Base-by-base conservation (phyloP, 2,329 filamentous ascomycete genomes). In the Podosphaera xanthii region DNA sequence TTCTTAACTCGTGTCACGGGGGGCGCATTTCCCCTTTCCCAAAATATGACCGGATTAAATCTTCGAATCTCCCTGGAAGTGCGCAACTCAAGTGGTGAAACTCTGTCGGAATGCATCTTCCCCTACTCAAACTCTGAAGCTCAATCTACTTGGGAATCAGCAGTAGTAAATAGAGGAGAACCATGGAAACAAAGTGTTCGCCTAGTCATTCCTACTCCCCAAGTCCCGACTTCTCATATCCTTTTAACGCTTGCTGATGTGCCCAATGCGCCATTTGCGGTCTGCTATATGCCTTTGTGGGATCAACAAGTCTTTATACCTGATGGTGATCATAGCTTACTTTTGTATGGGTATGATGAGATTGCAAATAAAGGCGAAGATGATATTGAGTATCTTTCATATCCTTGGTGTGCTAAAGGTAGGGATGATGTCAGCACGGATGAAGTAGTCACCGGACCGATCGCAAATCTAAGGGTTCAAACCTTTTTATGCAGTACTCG, bases 281-380 rank as follows among this genome's bases (percentile, higher is more conserved):
- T 97, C 50, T 87, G 87, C 12, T 90, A 94, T 77, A 83, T 98
- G 74, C 92, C 92, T 0, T 75, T 98, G 1, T 98, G 94, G 92
- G 86, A 91, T 58, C 81, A 87, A 33, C 82, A 89, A 60, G 91
- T 92, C 0, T 98, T 98, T 67, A 81, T 94, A 57, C 79, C 83
- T 55, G 91, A 98, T 68, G 91, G 91, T 0, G 73, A 81, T 30
- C 91, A 96, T 69, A 82, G 81, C 2, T 73, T 96, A 56, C 74
- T 94, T 1, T 73, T 98, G 52, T 95, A 97, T 73, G 86, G 86
- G 63, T 86, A 95, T 66, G 94, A 98, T 66, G 94, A 97, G 69
- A 84, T 74, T 3, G 78, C 77, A 56, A 80, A 74, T 68, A 76
- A 75, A 60, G 82, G 74, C 63, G 78, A 73, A 50, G 69, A 77